A percentile compares a stretch with the other conserved stretches of the same genome.
phyloP scores from a whole-genome alignment of 2,329 filamentous ascomycete genomes.

The Calonectria pseudoreteaudii region DNA sequence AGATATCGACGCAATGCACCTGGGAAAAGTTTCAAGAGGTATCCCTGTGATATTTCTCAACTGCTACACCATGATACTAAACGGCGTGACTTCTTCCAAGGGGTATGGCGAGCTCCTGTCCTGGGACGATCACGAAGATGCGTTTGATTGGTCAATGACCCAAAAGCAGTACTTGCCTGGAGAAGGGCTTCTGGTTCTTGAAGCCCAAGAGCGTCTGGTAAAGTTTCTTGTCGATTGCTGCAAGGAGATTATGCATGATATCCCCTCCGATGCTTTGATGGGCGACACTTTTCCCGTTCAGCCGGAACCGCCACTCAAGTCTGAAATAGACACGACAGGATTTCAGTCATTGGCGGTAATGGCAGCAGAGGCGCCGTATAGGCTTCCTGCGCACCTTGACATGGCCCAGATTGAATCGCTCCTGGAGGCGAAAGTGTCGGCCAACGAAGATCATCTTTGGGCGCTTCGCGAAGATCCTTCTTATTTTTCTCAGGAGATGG shows the following conservation, averaged over 20 bases:
- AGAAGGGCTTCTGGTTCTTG: slow-evolving; percentile 61
- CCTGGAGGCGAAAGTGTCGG: slow-evolving; percentile 53
- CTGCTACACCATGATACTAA: slow-evolving; percentile 49
- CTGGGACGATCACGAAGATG: slow-evolving; percentile 50
- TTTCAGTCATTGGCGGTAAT: slow-evolving; percentile 54
- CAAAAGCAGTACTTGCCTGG: slow-evolving; percentile 55
- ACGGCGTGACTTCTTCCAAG: slow-evolving; percentile 38
- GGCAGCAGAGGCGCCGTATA: slow-evolving; percentile 64
- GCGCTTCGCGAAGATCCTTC: slow-evolving; percentile 68
- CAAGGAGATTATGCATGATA: slow-evolving; percentile 63
- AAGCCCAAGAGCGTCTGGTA: slow-evolving; percentile 61
- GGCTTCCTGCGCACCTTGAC: slow-evolving; percentile 59
- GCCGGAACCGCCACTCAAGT: slow-evolving; percentile 51
- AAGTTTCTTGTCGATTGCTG: slow-evolving; percentile 63
- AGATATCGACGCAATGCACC: slow-evolving; percentile 52
- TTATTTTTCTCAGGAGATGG: slow-evolving; percentile 62
- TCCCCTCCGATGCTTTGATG: slow-evolving; percentile 46
- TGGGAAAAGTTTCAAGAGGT: slow-evolving; percentile 42
- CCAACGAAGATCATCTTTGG: slow-evolving; percentile 66
- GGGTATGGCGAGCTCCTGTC: slow-evolving; percentile 52
- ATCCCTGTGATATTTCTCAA: slow-evolving; percentile 46
- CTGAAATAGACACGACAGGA: slow-evolving; percentile 43
- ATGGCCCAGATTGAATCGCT: slow-evolving; percentile 57
- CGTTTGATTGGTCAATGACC: slow-evolving; percentile 52
- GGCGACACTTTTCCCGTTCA: slow-evolving; percentile 46